Percentiles rank a stretch among this genome's conserved stretches.
Evolutionary conservation across 2,329 filamentous ascomycete genomes (phyloP).

Genomic region (Diaporthe destruens): DNA sequence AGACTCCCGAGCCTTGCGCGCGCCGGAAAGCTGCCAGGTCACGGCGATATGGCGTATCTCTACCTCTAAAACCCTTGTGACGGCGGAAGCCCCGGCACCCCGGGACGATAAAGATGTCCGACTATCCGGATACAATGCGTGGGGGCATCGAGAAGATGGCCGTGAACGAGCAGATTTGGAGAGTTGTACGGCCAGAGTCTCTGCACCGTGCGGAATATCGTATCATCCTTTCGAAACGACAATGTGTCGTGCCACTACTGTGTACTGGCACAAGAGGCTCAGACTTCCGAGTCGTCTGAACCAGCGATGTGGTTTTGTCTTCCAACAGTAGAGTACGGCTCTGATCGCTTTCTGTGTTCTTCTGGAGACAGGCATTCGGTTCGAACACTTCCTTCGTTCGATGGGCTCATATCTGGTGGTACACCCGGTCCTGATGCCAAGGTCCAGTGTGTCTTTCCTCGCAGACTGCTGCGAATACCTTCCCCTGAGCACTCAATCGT

Average conservation of each 20-base stretch:
- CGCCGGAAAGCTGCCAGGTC: not conserved
- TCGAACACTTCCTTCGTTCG: no score
- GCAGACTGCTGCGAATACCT: not conserved
- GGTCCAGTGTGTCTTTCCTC: not conserved
- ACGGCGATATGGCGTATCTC: not conserved
- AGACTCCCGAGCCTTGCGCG: not conserved
- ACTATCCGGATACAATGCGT: not conserved
- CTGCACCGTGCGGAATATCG: not conserved
- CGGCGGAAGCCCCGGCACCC: slow-evolving; percentile 8
- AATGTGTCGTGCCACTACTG: not conserved
- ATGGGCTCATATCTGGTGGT: not conserved
- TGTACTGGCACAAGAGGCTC: not conserved
- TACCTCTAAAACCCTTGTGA: no score
- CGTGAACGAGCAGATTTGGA: not conserved
- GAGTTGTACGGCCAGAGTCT: not conserved
- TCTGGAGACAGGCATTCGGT: not conserved
- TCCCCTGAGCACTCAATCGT: not conserved
- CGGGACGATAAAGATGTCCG: not conserved
- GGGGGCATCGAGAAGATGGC: not conserved
- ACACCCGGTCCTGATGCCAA: not conserved
- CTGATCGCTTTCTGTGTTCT: not conserved
- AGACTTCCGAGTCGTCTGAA: not conserved
- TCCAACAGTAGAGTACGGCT: not conserved
- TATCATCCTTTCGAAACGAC: not conserved
- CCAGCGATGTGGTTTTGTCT: not conserved